These are phyloP conservation scores for Ustilago tritici DNA, from an alignment of 1,284 basidiomycete genomes.

Conservation along the genomic window DNA sequence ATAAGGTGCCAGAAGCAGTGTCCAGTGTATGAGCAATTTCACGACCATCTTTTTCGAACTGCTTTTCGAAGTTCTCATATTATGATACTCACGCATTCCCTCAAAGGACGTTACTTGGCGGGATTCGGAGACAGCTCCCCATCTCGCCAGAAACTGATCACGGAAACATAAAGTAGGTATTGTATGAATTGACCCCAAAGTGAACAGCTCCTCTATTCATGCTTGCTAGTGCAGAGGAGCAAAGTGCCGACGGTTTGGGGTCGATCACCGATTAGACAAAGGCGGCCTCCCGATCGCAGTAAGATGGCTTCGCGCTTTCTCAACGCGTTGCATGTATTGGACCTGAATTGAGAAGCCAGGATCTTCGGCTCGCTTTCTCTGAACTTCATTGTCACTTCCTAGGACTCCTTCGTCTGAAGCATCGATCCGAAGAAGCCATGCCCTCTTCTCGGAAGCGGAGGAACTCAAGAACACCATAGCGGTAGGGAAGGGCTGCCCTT, in stretches of 20 bases:
- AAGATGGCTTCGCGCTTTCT: too few species aligned
- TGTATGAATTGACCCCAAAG: too few species aligned
- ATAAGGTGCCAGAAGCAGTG: not conserved
- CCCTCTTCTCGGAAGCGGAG: too few species aligned
- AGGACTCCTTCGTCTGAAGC: not conserved
- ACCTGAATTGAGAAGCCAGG: constrained; percentile 1
- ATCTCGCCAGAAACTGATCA: too few species aligned
- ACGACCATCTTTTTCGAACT: not conserved
- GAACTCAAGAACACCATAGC: not conserved
- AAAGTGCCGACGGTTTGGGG: too few species aligned
- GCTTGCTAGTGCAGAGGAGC: too few species aligned
- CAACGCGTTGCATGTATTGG: constrained; percentile 3
- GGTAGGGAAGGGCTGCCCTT: not conserved
- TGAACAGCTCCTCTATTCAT: too few species aligned
- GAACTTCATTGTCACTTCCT: not conserved
- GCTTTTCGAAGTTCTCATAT: not conserved
- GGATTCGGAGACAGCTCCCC: too few species aligned
- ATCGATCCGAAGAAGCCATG: not conserved
- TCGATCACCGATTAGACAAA: too few species aligned
- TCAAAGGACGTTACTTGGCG: too few species aligned
- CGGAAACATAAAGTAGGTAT: too few species aligned
- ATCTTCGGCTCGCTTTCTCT: not conserved
- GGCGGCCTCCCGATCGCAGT: too few species aligned
- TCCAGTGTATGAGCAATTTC: not conserved
- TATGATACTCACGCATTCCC: not conserved